Evolutionary conservation across 805 yeast genomes (phyloP).

Genomic region (Lipomyces yamadae): DNA sequence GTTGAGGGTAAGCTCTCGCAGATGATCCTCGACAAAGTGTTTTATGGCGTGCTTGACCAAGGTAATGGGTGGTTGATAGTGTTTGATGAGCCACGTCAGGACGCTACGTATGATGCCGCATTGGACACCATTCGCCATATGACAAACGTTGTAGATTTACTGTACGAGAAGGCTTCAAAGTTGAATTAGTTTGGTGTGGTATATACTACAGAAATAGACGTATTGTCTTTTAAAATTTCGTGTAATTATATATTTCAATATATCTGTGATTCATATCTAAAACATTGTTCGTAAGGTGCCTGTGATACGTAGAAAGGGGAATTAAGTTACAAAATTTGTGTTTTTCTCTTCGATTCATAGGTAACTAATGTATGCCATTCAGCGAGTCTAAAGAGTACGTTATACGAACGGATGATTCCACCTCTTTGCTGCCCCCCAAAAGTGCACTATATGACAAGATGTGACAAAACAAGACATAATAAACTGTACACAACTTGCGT

Average conservation of each 20-base stretch:
- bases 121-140: constrained; percentile 84
- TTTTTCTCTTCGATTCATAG: neutral
- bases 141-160: constrained; percentile 83
- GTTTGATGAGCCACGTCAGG: constrained; percentile 85
- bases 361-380: neutral
- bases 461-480: neutral
- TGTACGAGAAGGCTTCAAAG: constrained; percentile 70
- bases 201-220: neutral
- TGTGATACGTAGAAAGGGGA: neutral
- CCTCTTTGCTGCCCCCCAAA: neutral
- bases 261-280: neutral
- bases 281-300: too few species aligned
- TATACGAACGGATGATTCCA: neutral
- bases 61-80: constrained; percentile 97
- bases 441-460: neutral
- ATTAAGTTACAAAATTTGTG: neutral
- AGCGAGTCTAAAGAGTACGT: neutral
- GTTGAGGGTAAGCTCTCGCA: constrained; percentile 94
- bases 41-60: constrained; percentile 95
- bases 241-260: neutral
- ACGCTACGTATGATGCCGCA: constrained; percentile 85
- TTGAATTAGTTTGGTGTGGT: constrained; percentile 17
- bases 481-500: neutral
- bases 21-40: constrained; percentile 95
- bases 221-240: neutral